These are phyloP conservation scores for Aureobasidium sp. DNA, from an alignment of 2,329 filamentous ascomycete species.

Conservation along the genomic window DNA sequence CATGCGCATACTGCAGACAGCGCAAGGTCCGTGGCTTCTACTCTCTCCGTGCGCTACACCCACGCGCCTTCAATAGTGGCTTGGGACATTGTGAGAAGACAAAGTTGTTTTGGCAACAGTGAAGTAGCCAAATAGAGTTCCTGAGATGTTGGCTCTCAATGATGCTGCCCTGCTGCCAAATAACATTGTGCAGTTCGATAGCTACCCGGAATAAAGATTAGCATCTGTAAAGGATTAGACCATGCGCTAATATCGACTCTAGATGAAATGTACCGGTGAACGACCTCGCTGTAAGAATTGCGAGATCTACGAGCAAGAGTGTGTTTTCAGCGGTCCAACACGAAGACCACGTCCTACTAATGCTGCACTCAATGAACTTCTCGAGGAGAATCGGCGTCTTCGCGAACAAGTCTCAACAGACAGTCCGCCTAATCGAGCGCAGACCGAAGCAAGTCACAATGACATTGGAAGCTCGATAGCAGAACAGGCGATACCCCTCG, in stretches of 20 bases:
- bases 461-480: no score
- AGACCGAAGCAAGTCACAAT: neutral
- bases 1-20: conserved; percentile 17
- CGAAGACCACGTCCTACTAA: conserved; percentile 25
- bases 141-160: no score
- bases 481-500: neutral
- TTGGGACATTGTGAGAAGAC: no score
- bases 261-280: conserved; percentile 47
- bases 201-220: no score
- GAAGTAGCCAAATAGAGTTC: no score
- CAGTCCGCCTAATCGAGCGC: neutral
- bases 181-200: no score
- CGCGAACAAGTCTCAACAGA: conserved; percentile 10
- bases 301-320: conserved; percentile 39
- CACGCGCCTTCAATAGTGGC: no score
- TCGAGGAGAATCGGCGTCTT: conserved; percentile 20
- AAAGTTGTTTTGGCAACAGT: no score
- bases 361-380: conserved; percentile 17
- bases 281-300: conserved; percentile 43
- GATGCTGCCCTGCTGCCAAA: no score
- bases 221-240: neutral
- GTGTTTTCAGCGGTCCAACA: conserved; percentile 35
- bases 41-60: neutral
- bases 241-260: conserved; percentile 15
- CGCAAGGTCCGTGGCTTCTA: conserved; percentile 13